Conservation (phyloP, 1,284 basidiomycete genomes). For the Anthracocystis panici-leucophaei region DNA sequence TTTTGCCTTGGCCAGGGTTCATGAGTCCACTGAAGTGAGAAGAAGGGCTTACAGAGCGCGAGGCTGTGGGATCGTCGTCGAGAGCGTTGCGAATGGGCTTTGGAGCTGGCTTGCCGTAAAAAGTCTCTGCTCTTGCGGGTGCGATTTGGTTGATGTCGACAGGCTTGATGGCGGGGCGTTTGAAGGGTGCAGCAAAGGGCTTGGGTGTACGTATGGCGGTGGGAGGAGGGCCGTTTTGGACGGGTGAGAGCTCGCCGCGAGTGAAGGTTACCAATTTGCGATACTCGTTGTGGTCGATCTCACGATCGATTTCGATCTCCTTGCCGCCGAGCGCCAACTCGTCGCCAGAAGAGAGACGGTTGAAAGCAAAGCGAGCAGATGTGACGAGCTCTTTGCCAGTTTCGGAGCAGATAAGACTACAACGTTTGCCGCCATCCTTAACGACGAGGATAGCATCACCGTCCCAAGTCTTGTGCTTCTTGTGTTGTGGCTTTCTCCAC, state of each 20-base stretch:
- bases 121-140: conserved; percentile 44
- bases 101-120: conserved; percentile 42
- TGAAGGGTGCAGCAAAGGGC: conserved; percentile 36
- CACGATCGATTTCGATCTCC: conserved; percentile 53
- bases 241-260: conserved; percentile 36
- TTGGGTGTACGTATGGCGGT: conserved; percentile 35
- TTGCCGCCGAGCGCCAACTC: conserved; percentile 56
- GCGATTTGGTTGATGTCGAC: conserved; percentile 42
- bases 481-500: conserved; percentile 78
- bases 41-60: conserved; percentile 26
- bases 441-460: conserved; percentile 71
- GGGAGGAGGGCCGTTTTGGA: conserved; percentile 32
- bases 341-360: conserved; percentile 49
- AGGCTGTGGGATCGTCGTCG: conserved; percentile 7
- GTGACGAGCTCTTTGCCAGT: conserved; percentile 53
- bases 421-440: conserved; percentile 44
- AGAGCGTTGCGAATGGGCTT: conserved; percentile 13
- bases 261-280: conserved; percentile 33
- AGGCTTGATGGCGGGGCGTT: conserved; percentile 33
- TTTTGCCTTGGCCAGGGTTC: conserved; percentile 39
- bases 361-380: conserved; percentile 38
- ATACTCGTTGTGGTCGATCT: conserved; percentile 39
- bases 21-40: conserved; percentile 35
- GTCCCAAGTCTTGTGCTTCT: conserved; percentile 91
- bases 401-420: conserved; percentile 55